Conservation (phyloP, 208 protist species). For the Acanthamoeba castellanii region DNA sequence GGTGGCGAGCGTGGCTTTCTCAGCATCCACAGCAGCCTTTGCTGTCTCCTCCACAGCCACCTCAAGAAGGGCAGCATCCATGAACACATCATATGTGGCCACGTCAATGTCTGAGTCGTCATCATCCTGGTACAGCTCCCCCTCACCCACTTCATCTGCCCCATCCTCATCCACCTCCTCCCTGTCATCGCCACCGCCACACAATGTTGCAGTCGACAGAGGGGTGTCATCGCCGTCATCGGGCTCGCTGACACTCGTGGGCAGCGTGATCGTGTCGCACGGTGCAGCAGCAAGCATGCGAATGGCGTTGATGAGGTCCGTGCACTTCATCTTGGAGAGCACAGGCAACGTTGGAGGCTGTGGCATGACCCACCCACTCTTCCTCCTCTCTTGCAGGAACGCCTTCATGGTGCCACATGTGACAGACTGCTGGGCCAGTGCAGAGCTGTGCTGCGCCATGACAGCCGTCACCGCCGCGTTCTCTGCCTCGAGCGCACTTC, state of each 20-base stretch:
- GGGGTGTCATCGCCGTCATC: background rate
- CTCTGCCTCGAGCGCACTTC: background rate
- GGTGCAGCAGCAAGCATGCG: too few species aligned
- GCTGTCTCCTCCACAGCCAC: too few species aligned
- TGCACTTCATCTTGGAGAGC: background rate
- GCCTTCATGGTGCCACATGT: constrained; percentile 42
- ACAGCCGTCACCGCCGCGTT: background rate
- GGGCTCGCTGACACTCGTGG: constrained; percentile 18
- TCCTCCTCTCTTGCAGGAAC: constrained; percentile 30
- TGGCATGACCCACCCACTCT: constrained; percentile 55
- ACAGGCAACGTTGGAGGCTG: constrained; percentile 29
- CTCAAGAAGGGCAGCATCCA: too few species aligned
- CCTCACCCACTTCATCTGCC: too few species aligned
- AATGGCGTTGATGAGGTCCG: too few species aligned
- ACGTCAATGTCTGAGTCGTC: too few species aligned
- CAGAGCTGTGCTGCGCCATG: constrained; percentile 50
- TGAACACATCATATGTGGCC: too few species aligned
- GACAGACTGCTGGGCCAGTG: constrained; percentile 53
- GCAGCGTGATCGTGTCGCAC: constrained; percentile 54
- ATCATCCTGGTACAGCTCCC: too few species aligned
- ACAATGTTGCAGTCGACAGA: constrained; percentile 22
- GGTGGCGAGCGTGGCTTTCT: too few species aligned
- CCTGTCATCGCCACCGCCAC: background rate
- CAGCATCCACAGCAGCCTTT: too few species aligned
- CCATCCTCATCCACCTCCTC: too few species aligned